Evolutionary conservation across 495 filamentous ascomycete genomes (phyloP), one percentile per base, ranked within the genome.

Genomic region (Durotheca rogersii): DNA sequence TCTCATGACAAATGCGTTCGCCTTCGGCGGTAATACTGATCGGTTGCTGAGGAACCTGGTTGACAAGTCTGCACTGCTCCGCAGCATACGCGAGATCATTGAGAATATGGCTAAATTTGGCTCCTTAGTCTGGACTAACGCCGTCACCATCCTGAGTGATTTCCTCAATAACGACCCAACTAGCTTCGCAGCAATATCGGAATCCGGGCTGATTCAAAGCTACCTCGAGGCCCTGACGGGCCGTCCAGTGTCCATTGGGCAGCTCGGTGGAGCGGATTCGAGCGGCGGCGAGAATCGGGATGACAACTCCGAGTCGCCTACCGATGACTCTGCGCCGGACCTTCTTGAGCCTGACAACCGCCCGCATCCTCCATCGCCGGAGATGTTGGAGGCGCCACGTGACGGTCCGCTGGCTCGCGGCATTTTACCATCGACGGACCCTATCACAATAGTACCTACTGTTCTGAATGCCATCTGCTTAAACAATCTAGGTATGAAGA

Each of bases 151-250:
- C 56, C 76, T 97, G 19, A 92, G 87, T 67, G 92, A 85, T 61
- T 97, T 97, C 73, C 95, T 99, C 49, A 94, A 99, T 68, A 96
- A 97, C 63, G 94, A 99, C 60, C 94, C 94, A 2, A 97, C 94
- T 3, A 99, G 94, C 61, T 97, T 96, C 62, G 83, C 87, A 19
- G 89, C 95, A 12, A 90, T 99, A 56, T 87, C 87, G 12, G 94
- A 99, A 72, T 90, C 94, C 36, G 93, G 93, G 20, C 75, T 97
- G 41, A 89, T 90, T 50, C 84, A 85, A 62, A 87, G 81, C 43
- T 82, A 96, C 34, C 77, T 99, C 16, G 81, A 89, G 60, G 79
- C 89, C 11, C 78, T 96, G 20, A 90, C 87, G n/a, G 75, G 83
- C 2, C 72, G 70, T 45, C 60, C 72, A 2, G 72, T 83, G 7